phyloP scores from a whole-genome alignment of 768 basidiomycete genomes.

The Mycena haematopus region DNA sequence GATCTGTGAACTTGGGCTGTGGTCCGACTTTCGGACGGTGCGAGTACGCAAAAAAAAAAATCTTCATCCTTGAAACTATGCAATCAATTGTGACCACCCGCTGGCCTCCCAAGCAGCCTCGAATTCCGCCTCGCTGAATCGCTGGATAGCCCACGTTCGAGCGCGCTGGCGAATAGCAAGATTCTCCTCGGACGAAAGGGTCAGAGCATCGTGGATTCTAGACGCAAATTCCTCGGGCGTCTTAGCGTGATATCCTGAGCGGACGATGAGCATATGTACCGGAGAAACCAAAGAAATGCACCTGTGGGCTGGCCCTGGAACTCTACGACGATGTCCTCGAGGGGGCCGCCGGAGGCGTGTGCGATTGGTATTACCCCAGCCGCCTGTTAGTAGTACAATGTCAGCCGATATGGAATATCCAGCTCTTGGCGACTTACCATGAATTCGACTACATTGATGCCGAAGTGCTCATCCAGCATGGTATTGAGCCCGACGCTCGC shows the following conservation, averaged over 20 bases:
- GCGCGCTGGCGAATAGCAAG: constrained; percentile 72
- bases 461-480: constrained; percentile 99
- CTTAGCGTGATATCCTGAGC: constrained; percentile 79
- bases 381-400: constrained; percentile 69
- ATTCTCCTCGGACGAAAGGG: constrained; percentile 60
- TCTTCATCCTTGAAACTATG: constrained; percentile 1
- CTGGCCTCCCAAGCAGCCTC: constrained; percentile 75
- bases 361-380: constrained; percentile 92
- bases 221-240: constrained; percentile 69
- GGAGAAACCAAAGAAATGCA: constrained; percentile 33
- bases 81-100: constrained; percentile 56
- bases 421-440: constrained; percentile 65
- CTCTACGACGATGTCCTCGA: constrained; percentile 90
- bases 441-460: constrained; percentile 96
- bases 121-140: constrained; percentile 82
- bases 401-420: not conserved
- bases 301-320: constrained; percentile 74
- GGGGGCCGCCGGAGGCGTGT: constrained; percentile 92
- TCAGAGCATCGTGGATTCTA: constrained; percentile 67
- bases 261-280: not conserved
- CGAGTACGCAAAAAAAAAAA: not conserved
- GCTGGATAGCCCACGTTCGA: constrained; percentile 69
- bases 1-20: too few species aligned
- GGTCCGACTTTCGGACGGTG: too few species aligned
- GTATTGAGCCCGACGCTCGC: constrained; percentile 91